Evolutionary conservation across 805 yeast species (phyloP), one percentile per base, ranked within the genome.

Genomic region (Candida methanosorbosa): DNA sequence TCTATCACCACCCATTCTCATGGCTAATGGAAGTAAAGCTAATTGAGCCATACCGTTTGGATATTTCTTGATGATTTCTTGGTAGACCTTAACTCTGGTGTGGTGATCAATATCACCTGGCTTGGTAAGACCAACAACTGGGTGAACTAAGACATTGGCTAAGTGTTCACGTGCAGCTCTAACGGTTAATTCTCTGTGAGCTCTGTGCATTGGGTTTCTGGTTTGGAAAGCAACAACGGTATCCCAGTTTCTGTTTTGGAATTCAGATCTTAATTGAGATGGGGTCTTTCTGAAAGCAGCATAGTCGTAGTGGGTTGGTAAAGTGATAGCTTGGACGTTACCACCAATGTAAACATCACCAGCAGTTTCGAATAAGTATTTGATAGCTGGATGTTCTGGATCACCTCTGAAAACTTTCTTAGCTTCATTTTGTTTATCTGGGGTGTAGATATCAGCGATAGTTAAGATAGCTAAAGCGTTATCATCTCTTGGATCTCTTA

Each of bases 1-100:
- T 59, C 95, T 78, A 60, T 90, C 97, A 60, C 97, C 97, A 37
- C 92, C 97, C 97, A 88, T 88, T 71, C 97, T 80, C 97, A 88
- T 88, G 27, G 97, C 97, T 53, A 88, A 69, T 11, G 97, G 97
- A 49, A 88, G 70, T 44, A 88, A 66, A 8, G 96, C 80, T 42
- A 88, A 67, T 44, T 83, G 77, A 13, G 97, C 97, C 75, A 88
- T 81, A 36, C 96, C 96, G 44, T 79, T 82, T 34, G 97, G 97
- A 63, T 84, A 88, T 53, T 90, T 81, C 63, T 88, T 84, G 61
- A 90, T 74, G 48, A 88, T 78, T 48, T 90, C 94, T 63, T 84
- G 82, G 67, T 88, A 88, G 12, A 88, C 97, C 50, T 92, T 82
- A 38, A 88, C 97, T 65, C 97, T 80, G 35, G 97, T 88, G 63